These are phyloP conservation scores for Cordyceps javanica DNA, from an alignment of 2,329 filamentous ascomycete genomes.

Conservation along the genomic window DNA sequence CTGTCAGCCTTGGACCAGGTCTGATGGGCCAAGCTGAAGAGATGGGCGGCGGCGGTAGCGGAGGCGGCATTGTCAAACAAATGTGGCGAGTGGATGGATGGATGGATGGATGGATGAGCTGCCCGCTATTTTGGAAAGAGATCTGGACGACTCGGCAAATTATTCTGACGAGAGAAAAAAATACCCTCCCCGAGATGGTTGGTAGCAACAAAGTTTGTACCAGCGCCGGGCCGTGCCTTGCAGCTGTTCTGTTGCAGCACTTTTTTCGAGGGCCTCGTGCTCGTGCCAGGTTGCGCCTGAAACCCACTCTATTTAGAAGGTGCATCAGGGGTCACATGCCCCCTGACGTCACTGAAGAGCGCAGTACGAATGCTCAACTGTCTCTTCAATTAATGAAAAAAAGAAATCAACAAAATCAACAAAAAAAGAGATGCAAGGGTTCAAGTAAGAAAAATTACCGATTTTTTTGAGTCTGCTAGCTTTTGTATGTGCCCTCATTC, in stretches of 20 bases:
- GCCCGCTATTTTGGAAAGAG: too few species aligned
- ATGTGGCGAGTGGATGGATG: neutral
- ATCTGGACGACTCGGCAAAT: too few species aligned
- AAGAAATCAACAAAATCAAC: neutral
- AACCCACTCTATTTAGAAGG: neutral
- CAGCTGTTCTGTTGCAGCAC: too few species aligned
- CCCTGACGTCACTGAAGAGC: neutral
- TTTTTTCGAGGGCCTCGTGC: neutral
- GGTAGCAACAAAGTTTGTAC: neutral
- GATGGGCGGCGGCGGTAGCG: too few species aligned
- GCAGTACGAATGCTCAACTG: too few species aligned
- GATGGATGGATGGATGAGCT: too few species aligned
- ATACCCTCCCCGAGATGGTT: too few species aligned
- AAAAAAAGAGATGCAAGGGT: neutral
- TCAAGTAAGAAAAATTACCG: too few species aligned
- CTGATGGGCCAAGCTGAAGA: neutral
- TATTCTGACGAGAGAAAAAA: too few species aligned
- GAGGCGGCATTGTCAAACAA: neutral
- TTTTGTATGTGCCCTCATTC: too few species aligned
- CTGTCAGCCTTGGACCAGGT: neutral
- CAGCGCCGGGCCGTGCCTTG: slow-evolving; percentile 1
- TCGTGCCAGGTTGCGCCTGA: neutral
- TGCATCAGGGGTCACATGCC: neutral
- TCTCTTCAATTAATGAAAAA: too few species aligned
- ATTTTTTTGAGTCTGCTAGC: too few species aligned